phyloP scores from a whole-genome alignment of 139 green algal genomes.

The Tetraselmis chui region DNA sequence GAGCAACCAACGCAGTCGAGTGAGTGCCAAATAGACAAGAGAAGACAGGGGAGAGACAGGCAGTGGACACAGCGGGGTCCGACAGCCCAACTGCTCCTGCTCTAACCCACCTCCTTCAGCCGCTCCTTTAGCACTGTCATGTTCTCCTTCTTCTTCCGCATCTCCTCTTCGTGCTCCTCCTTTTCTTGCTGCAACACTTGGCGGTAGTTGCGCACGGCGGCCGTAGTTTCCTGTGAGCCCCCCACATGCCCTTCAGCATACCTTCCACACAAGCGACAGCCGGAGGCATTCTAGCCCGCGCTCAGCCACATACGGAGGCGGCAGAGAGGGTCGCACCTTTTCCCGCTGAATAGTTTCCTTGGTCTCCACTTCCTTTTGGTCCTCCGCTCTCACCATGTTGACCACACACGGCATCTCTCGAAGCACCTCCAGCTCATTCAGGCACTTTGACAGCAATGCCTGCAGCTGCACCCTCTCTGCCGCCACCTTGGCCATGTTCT shows the following conservation, averaged over 20 bases:
- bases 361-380: slow-evolving; percentile 46
- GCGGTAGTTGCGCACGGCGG: slow-evolving; percentile 50
- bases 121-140: slow-evolving; percentile 49
- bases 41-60: too few species aligned
- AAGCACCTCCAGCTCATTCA: slow-evolving; percentile 43
- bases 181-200: slow-evolving; percentile 56
- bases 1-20: too few species aligned
- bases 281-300: not conserved
- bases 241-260: too few species aligned
- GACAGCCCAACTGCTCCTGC: slow-evolving; percentile 4
- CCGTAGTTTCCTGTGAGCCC: slow-evolving; percentile 40
- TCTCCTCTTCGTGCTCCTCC: slow-evolving; percentile 60
- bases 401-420: slow-evolving; percentile 37
- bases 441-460: slow-evolving; percentile 40
- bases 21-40: too few species aligned
- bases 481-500: slow-evolving; percentile 77
- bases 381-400: slow-evolving; percentile 45
- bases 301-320: not conserved
- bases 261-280: too few species aligned
- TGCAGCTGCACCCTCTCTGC: slow-evolving; percentile 49
- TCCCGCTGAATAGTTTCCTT: slow-evolving; percentile 58
- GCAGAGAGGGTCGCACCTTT: not conserved
- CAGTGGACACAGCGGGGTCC: not conserved
- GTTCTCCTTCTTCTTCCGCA: slow-evolving; percentile 38
- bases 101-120: slow-evolving; percentile 37